phyloP scores from a whole-genome alignment of 257 asterid genomes.

The Solanum rostratum region DNA sequence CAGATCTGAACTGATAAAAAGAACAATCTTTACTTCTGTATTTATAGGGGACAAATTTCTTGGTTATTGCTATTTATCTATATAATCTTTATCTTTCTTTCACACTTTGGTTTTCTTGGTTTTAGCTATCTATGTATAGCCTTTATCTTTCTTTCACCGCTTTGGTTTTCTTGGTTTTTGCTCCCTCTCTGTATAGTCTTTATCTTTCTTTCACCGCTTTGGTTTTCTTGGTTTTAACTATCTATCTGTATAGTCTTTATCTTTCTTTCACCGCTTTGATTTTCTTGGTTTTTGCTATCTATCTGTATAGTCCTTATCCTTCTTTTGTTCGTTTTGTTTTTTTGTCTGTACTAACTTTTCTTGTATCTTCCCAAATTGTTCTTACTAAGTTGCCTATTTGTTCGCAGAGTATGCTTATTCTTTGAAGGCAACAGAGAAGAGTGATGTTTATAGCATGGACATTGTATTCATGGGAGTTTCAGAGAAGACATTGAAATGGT shows the following conservation, averaged over 20 bases:
- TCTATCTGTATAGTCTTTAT: no score
- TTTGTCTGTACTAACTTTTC: conserved; percentile 10
- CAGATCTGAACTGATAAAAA: not conserved
- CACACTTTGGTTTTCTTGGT: no score
- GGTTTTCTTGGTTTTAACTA: not conserved
- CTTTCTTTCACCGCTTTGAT: no score
- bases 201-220: not conserved
- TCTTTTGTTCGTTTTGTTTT: conserved; percentile 24
- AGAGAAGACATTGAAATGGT: conserved; percentile 70
- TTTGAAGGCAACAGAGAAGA: conserved; percentile 67
- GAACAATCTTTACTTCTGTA: not conserved
- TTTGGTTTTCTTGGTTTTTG: no score
- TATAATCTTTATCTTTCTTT: no score
- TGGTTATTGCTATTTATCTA: not conserved
- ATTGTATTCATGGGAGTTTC: conserved; percentile 72
- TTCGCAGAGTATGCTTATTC: conserved; percentile 80
- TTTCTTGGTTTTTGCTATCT: no score
- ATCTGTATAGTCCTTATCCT: not conserved
- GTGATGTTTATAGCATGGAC: conserved; percentile 94
- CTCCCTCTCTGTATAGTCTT: no score
- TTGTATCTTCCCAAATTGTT: not conserved
- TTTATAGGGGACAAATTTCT: not conserved
- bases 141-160: no score
- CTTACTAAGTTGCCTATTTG: not conserved
- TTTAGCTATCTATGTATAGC: no score